Evolutionary conservation across 2,329 filamentous ascomycete genomes (phyloP).

Genomic region (Escovopsis sp.): DNA sequence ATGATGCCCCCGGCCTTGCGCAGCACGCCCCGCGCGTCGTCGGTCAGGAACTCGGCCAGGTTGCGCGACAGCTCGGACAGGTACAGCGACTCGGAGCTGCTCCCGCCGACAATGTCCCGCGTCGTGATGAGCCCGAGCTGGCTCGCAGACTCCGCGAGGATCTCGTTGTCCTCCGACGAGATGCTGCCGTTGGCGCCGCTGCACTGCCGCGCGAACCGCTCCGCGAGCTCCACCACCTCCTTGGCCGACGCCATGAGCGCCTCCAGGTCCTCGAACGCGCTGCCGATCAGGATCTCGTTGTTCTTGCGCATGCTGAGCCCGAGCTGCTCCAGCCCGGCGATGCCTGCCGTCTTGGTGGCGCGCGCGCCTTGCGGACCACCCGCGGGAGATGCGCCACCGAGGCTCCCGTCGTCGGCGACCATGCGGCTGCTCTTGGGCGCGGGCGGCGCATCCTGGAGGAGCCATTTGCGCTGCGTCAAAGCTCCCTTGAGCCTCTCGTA

Average conservation of each 20-base stretch:
- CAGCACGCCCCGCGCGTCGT: constrained; percentile 66
- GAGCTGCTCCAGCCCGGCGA: constrained; percentile 80
- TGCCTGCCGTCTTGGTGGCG: constrained; percentile 56
- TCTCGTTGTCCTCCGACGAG: constrained; percentile 53
- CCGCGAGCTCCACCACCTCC: constrained; percentile 84
- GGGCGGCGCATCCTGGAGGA: constrained; percentile 78
- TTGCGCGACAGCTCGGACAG: constrained; percentile 75
- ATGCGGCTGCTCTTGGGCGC: constrained; percentile 48
- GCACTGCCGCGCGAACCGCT: constrained; percentile 62
- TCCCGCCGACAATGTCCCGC: constrained; percentile 79
- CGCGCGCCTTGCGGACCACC: too few relatives aligned
- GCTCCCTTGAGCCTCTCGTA: constrained; percentile 77
- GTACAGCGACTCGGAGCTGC: constrained; percentile 67
- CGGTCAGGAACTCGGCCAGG: constrained; percentile 76
- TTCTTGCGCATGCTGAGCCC: constrained; percentile 77
- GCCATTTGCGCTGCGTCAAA: constrained; percentile 88
- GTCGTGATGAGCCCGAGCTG: constrained; percentile 85
- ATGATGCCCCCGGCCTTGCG: constrained; percentile 75
- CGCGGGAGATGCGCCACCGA: too few relatives aligned
- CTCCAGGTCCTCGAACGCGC: constrained; percentile 89
- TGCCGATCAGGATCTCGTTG: constrained; percentile 85
- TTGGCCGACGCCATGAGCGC: constrained; percentile 96
- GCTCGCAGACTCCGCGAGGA: constrained; percentile 63
- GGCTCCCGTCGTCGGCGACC: constrained; percentile 18
- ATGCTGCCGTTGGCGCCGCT: constrained; percentile 44